These are phyloP conservation scores for Suillus subalutaceus DNA, from an alignment of 768 basidiomycete species.

Conservation along the genomic window DNA sequence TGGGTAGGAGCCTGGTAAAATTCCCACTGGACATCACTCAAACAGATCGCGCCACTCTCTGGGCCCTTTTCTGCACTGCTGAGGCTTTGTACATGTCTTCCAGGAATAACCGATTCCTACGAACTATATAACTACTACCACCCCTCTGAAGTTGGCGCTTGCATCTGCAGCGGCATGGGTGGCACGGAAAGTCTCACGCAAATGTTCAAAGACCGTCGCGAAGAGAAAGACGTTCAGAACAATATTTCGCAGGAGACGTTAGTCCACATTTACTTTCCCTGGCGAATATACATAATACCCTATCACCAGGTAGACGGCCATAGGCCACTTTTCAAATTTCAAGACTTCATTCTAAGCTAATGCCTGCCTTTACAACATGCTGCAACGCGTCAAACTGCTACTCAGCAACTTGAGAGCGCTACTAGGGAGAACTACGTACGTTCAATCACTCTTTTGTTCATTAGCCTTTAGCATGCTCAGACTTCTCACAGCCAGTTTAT, in stretches of 20 bases:
- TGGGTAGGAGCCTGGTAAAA: too few relatives aligned
- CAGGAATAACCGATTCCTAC: constrained; percentile 98
- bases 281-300: too few relatives aligned
- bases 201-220: constrained; percentile 99
- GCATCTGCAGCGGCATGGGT: constrained; percentile 97
- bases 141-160: constrained; percentile 94
- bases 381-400: constrained; percentile 88
- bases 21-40: too few relatives aligned
- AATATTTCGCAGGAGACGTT: constrained; percentile 98
- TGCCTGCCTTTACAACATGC: constrained; percentile 58
- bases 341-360: constrained; percentile 32
- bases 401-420: constrained; percentile 85
- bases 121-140: constrained; percentile 97
- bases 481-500: constrained; percentile 73
- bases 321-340: constrained; percentile 36
- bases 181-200: constrained; percentile 86
- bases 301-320: constrained; percentile 69
- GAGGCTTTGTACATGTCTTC: constrained; percentile 96
- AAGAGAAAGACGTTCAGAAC: constrained; percentile 97
- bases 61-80: constrained; percentile 93
- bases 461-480: neutral
- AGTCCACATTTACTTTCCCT: too few relatives aligned
- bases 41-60: constrained; percentile 89
- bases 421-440: constrained; percentile 89
- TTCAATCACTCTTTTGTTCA: constrained; percentile 20